phyloP scores from a whole-genome alignment of 805 yeast genomes.

The Spathaspora arborariae region DNA sequence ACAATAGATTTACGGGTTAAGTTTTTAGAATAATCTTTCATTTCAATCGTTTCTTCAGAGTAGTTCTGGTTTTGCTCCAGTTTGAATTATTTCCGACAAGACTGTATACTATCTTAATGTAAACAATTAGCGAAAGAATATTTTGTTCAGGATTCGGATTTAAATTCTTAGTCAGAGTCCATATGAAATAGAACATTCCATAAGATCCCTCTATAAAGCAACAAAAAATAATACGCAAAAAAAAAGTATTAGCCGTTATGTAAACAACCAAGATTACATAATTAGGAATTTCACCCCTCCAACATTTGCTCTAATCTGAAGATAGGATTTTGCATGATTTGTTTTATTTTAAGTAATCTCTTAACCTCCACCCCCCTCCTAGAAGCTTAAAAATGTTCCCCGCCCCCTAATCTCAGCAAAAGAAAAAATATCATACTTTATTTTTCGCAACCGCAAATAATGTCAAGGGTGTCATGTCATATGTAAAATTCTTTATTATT shows the following conservation, averaged over 20 bases:
- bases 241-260: background rate
- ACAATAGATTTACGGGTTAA: too few relatives aligned
- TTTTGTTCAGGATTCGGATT: background rate
- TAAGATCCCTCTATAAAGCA: background rate
- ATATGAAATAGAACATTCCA: background rate
- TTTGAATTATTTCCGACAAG: too few relatives aligned
- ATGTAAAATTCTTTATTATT: too few relatives aligned
- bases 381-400: too few relatives aligned
- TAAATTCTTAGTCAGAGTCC: background rate
- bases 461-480: too few relatives aligned
- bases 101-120: too few relatives aligned
- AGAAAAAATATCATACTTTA: background rate
- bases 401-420: background rate
- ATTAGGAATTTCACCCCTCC: background rate
- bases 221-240: background rate
- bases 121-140: background rate
- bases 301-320: background rate
- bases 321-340: background rate
- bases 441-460: conserved; percentile 1
- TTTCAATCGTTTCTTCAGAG: too few relatives aligned
- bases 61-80: too few relatives aligned
- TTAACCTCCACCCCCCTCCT: background rate
- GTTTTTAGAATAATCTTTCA: too few relatives aligned
- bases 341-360: background rate
- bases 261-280: background rate